phyloP scores from a whole-genome alignment of 1,284 basidiomycete genomes.

The Cerrena zonata region DNA sequence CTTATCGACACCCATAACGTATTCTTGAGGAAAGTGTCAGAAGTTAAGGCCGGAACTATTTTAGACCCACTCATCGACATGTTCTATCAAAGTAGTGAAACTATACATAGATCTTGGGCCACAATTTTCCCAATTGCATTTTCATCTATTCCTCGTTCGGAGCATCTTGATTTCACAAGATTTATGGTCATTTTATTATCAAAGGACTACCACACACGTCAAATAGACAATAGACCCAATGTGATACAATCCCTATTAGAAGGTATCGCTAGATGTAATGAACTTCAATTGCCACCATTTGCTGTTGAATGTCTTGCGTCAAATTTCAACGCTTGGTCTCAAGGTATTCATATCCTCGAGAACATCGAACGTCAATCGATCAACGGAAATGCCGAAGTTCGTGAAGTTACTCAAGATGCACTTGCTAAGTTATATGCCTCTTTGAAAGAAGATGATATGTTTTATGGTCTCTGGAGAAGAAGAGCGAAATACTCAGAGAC shows the following conservation, averaged over 20 bases:
- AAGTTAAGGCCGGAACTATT: too few relatives aligned
- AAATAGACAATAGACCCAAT: slow-evolving; percentile 87
- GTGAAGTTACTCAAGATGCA: slow-evolving; percentile 86
- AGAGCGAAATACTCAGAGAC: slow-evolving; percentile 87
- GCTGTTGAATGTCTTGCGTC: slow-evolving; percentile 95
- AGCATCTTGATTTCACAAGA: slow-evolving; percentile 85
- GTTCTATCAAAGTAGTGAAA: too few relatives aligned
- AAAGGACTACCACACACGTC: slow-evolving; percentile 91
- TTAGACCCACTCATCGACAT: too few relatives aligned
- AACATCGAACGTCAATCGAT: slow-evolving; percentile 66
- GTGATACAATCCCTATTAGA: slow-evolving; percentile 88
- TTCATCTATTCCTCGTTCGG: slow-evolving; percentile 78
- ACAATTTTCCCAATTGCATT: slow-evolving; percentile 86
- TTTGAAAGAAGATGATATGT: slow-evolving; percentile 92
- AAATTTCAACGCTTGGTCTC: slow-evolving; percentile 94
- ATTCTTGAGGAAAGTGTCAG: too few relatives aligned
- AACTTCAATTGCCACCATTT: slow-evolving; percentile 87
- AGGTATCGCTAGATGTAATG: slow-evolving; percentile 79
- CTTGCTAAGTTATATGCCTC: slow-evolving; percentile 95
- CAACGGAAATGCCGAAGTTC: slow-evolving; percentile 77
- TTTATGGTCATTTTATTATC: slow-evolving; percentile 87
- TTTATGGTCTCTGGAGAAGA: slow-evolving; percentile 93
- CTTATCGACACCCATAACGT: too few relatives aligned
- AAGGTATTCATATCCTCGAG: slow-evolving; percentile 84
- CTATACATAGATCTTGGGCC: slow-evolving; percentile 86